These are phyloP conservation scores for Sambucus nigra DNA, from an alignment of 129 eudicot species.

Conservation along the genomic window DNA sequence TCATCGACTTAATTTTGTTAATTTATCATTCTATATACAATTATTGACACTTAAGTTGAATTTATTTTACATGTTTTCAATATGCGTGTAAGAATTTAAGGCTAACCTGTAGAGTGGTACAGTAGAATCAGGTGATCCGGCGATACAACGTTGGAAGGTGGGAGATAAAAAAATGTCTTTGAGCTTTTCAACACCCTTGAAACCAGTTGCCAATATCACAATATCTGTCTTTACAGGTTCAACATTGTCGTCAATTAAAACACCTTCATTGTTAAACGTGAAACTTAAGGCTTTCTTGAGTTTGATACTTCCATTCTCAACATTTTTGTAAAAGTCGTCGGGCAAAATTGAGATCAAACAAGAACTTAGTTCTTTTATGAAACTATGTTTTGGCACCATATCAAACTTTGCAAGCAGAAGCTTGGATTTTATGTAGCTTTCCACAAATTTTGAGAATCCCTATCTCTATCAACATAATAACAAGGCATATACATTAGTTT, in stretches of 20 bases:
- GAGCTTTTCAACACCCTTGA: slow-evolving; percentile 42
- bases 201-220: slow-evolving; percentile 67
- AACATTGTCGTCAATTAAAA: slow-evolving; percentile 21
- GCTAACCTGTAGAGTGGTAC: slow-evolving; percentile 55
- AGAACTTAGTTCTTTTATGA: slow-evolving; percentile 22
- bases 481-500: background rate
- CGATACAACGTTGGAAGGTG: slow-evolving; percentile 24
- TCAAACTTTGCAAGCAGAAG: slow-evolving; percentile 31
- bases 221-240: slow-evolving; percentile 31
- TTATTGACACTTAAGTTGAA: too few species aligned
- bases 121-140: slow-evolving; percentile 27
- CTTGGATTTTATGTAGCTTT: slow-evolving; percentile 24
- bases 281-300: slow-evolving; percentile 26
- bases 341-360: slow-evolving; percentile 26
- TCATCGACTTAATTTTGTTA: too few species aligned
- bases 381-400: slow-evolving; percentile 44
- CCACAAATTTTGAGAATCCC: slow-evolving; percentile 44
- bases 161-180: slow-evolving; percentile 41
- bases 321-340: slow-evolving; percentile 23
- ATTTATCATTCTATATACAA: too few species aligned
- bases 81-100: too few species aligned
- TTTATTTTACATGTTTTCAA: too few species aligned
- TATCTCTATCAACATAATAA: slow-evolving; percentile 32
- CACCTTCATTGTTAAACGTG: slow-evolving; percentile 42
- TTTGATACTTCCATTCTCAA: slow-evolving; percentile 47